Conservation (phyloP, 805 yeast species). For the Candida dajiaensis region DNA sequence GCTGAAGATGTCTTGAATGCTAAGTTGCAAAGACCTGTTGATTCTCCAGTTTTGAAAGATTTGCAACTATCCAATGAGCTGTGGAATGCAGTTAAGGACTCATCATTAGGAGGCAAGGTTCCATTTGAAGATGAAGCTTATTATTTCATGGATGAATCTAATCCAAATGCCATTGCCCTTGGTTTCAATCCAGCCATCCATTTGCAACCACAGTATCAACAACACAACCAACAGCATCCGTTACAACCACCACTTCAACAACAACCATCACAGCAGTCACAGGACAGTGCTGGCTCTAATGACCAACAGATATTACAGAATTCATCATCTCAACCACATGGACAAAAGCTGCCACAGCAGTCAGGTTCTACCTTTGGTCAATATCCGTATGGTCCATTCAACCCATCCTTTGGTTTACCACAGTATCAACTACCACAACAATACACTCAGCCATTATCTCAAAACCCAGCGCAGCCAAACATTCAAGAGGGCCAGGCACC, state of each 20-base stretch:
- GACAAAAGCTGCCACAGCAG: not conserved
- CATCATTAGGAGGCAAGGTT: slow-evolving; percentile 51
- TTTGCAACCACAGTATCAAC: slow-evolving; percentile 13
- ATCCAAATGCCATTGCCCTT: slow-evolving; percentile 15
- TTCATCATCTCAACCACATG: not conserved
- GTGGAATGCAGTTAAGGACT: slow-evolving; percentile 51
- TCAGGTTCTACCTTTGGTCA: not conserved
- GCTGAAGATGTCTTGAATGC: slow-evolving; percentile 67
- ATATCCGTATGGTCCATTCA: not conserved
- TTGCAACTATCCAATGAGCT: slow-evolving; percentile 41
- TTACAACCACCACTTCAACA: not conserved
- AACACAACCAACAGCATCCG: slow-evolving; percentile 2
- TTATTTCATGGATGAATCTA: slow-evolving; percentile 37
- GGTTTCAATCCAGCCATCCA: slow-evolving; percentile 16
- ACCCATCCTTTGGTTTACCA: not conserved
- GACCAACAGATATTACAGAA: not conserved
- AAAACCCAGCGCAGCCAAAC: slow-evolving; percentile 1
- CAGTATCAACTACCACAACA: not conserved
- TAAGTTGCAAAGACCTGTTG: slow-evolving; percentile 51
- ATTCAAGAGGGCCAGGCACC: not conserved
- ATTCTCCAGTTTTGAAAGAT: slow-evolving; percentile 43
- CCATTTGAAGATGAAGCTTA: slow-evolving; percentile 44
- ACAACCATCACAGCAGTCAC: not conserved
- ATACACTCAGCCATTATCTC: not conserved
- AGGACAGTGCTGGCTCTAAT: not conserved